Conservation (phyloP, 2,329 filamentous ascomycete species). For the Fusarium chaquense region DNA sequence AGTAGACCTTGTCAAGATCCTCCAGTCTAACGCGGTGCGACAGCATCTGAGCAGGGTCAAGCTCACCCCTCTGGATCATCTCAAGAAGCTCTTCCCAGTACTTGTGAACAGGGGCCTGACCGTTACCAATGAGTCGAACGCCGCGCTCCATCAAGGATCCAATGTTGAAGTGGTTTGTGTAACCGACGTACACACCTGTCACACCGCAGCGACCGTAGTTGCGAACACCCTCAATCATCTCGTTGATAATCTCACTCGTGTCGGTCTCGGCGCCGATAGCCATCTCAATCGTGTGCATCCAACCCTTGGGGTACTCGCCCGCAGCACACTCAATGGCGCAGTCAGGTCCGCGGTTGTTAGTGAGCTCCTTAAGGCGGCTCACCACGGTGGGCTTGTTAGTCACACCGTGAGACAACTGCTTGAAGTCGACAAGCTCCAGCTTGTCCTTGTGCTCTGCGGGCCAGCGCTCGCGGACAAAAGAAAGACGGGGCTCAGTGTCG, state of each 20-base stretch:
- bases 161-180: conserved; percentile 73
- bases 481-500: conserved; percentile 77
- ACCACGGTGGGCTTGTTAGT: conserved; percentile 73
- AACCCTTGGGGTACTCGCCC: conserved; percentile 72
- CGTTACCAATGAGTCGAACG: conserved; percentile 79
- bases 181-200: conserved; percentile 76
- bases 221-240: conserved; percentile 80
- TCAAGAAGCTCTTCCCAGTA: conserved; percentile 85
- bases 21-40: conserved; percentile 82
- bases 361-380: conserved; percentile 78
- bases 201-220: conserved; percentile 81
- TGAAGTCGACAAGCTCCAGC: conserved; percentile 77
- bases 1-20: conserved; percentile 76
- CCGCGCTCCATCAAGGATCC: conserved; percentile 88
- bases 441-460: conserved; percentile 62
- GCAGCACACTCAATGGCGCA: conserved; percentile 76
- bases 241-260: conserved; percentile 83
- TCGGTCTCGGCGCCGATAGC: conserved; percentile 81
- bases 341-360: conserved; percentile 78
- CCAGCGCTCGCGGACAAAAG: conserved; percentile 74
- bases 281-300: conserved; percentile 70
- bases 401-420: conserved; percentile 68
- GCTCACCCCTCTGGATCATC: conserved; percentile 73
- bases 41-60: conserved; percentile 84
- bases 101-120: conserved; percentile 79